Base-by-base conservation (phyloP, 176 grass and related monocot species). In the Carex parvula region DNA sequence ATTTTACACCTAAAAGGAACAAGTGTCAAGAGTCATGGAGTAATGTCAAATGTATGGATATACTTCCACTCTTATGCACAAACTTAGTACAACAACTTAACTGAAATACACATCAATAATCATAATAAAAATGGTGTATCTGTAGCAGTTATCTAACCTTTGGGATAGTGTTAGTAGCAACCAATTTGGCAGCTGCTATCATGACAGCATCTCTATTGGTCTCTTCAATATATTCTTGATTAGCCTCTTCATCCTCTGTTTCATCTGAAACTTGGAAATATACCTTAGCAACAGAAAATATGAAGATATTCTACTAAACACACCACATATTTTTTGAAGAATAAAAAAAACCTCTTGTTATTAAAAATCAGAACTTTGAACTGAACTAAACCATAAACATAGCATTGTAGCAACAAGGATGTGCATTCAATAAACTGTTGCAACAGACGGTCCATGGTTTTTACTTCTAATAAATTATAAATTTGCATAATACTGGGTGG, bases 221-320 rank as follows among this genome's bases (percentile, higher is more conserved):
- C 63, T 98, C 96, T 79, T 98, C 96, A 89, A 98, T 92, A 84
- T 98, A 95, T 86, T 98, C 96, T 86, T 92, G 88, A 39, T 93
- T 95, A 87, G 96, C 91, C 82, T 95, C 89, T 87, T 98, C 96
- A 87, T 95, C 96, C 90, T 98, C 96, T 55, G 93, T 98, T 88
- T 98, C 96, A 90, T 95, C 96, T 98, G 91, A 80, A 77, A 69
- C 81, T 80, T 5, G 55, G 86, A 81, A 37, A 56, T 46, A 53
- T 66, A 74, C 20, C n/a, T 64, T 11, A 86, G 61, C 13, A 37
- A 61, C 57, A 85, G 8, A 64, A 64, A 42, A 60, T 35, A 42
- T 17, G 37, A 85, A 48, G 20, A n/a, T 52, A 22, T 35, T 56
- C 32, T 22, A 62, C 29, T 29, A 46, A 50, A 67, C 13, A 46